Base-by-base conservation (phyloP, 306 rosid genomes). In the Abrus pulchellus region DNA sequence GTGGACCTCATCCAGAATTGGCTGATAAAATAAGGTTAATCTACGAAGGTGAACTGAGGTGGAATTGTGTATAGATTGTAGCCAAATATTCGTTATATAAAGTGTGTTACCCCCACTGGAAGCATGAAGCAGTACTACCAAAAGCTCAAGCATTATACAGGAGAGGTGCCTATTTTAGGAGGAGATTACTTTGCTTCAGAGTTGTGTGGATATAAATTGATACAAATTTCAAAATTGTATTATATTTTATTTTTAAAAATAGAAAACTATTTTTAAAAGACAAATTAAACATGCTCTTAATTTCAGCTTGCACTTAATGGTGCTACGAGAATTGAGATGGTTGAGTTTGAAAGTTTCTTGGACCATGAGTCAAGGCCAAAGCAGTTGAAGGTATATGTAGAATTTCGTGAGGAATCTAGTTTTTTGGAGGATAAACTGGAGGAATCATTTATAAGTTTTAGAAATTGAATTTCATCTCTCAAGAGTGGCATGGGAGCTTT, bases 141-240 rank as follows among this genome's bases (percentile, higher is more conserved):
- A 2, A 90, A 88, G 81, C 88, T 90, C 52, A 89, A 80, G 88
- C 64, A 71, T 27, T 92, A 86, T 82, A 89, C 91, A 9, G 91
- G 92, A 32, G 87, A 87, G 28, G 62, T 88, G 30, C 91, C 94
- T 53, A 43, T 92, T 68, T 11, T 88, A 68, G 90, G 92, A 49
- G 90, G 91, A 68, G 88, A 92, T 79, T 92, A 85, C 77, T 88
- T 85, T 53, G 84, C 94, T 68, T 92, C 94, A 0, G 92, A 92
- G 74, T 89, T 68, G 85, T 53, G 84, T 90, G 4, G 97, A 89
- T 33, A 80, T 90, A 64, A 92, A 92, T 78, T 74, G 91, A 90
- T 76, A 82, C 84, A 44, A 72, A 20, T 20, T 20, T 20, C 20
- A 20, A 20, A 20, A 0, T 20, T 20, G 20, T 20, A 20, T 20